Percentiles rank a stretch among this genome's conserved stretches.
Evolutionary conservation across 139 green algal genomes (phyloP).

Genomic region (Tetratostichococcus sp.): DNA sequence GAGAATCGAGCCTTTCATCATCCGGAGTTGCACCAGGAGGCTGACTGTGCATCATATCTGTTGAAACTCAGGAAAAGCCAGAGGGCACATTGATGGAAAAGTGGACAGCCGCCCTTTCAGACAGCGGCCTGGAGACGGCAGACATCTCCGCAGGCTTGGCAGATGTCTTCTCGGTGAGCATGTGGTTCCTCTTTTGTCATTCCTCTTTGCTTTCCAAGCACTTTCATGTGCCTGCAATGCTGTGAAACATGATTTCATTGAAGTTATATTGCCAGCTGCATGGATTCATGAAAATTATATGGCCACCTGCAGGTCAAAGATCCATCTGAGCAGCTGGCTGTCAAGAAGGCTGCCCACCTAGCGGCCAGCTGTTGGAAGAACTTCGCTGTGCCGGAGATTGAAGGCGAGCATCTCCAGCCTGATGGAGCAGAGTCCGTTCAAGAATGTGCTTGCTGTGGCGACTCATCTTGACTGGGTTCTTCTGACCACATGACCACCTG

Average conservation of each 20-base stretch:
- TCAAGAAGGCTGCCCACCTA: slow-evolving; percentile 86
- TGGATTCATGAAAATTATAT: too few species aligned
- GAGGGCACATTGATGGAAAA: slow-evolving; percentile 55
- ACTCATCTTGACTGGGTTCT: too few species aligned
- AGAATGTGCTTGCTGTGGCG: too few species aligned
- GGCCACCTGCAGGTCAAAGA: slow-evolving; percentile 64
- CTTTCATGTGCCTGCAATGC: too few species aligned
- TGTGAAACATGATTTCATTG: too few species aligned
- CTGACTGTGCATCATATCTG: too few species aligned
- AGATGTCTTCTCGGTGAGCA: slow-evolving; percentile 47
- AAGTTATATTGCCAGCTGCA: too few species aligned
- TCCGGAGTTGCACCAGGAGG: too few species aligned
- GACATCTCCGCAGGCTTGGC: slow-evolving; percentile 55
- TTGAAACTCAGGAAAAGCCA: slow-evolving; percentile 56
- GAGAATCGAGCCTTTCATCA: too few species aligned
- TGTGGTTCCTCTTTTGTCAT: not conserved
- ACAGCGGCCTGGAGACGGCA: slow-evolving; percentile 26
- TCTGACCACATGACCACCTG: too few species aligned
- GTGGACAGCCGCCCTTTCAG: slow-evolving; percentile 34
- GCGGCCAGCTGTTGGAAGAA: slow-evolving; percentile 60
- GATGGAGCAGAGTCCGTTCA: too few species aligned
- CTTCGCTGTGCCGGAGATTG: slow-evolving; percentile 68
- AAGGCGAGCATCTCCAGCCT: slow-evolving; percentile 26
- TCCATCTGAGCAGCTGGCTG: slow-evolving; percentile 66
- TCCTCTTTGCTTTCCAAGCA: too few species aligned